Percentiles rank a stretch among this genome's conserved stretches.
These are phyloP conservation scores for Verruconis gallopava DNA, from an alignment of 2,329 filamentous ascomycete genomes.

Conservation along the genomic window DNA sequence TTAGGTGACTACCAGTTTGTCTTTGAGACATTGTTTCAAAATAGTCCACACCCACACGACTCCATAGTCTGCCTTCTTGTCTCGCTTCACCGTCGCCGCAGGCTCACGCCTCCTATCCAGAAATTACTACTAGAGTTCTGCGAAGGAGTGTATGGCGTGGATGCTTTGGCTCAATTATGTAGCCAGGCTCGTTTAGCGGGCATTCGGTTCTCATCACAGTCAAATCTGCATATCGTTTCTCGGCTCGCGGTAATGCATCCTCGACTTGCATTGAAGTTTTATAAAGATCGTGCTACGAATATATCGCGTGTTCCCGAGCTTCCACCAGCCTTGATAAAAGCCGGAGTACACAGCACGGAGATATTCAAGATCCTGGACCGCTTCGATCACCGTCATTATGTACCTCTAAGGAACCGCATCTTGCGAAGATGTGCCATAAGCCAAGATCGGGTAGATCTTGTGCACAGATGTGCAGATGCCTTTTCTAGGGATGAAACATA, in stretches of 20 bases:
- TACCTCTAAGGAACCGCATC: neutral
- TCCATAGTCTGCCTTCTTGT: neutral
- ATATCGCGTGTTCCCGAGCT: neutral
- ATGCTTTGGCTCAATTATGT: neutral
- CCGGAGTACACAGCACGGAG: neutral
- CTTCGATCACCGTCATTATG: neutral
- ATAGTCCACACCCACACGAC: neutral
- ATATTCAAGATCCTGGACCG: neutral
- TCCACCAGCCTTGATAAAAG: neutral
- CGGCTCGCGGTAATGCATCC: neutral
- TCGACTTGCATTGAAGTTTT: neutral
- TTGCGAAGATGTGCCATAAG: neutral
- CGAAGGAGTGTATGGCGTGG: neutral
- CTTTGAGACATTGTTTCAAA: too few relatives aligned
- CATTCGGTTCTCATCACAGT: neutral
- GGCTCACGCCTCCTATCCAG: neutral
- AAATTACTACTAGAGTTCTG: neutral
- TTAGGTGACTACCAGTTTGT: too few relatives aligned
- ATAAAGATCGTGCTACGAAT: neutral
- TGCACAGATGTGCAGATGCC: constrained; percentile 32
- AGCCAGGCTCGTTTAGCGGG: neutral
- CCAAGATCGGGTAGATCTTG: constrained; percentile 15
- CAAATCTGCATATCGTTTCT: neutral
- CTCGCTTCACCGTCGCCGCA: neutral
- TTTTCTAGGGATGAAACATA: constrained; percentile 27